Conservation (phyloP, 2,329 filamentous ascomycete genomes). For the Ophiostoma ulmi region DNA sequence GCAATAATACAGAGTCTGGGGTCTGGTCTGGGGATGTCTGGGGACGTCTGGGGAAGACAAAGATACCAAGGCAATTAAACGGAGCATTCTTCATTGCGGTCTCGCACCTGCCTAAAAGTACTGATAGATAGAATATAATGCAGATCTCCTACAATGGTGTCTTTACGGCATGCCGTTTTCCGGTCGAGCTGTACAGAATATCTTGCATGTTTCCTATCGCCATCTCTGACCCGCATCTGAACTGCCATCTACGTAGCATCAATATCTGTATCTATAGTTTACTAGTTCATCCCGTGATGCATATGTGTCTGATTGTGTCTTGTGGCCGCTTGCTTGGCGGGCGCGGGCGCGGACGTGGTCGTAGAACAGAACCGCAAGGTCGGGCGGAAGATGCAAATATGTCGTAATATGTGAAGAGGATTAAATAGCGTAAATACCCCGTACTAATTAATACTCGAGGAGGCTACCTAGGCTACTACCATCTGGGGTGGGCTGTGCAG, state of each 20-base stretch:
- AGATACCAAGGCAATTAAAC: neutral
- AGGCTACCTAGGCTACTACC: too few relatives aligned
- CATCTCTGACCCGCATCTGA: neutral
- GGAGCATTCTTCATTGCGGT: neutral
- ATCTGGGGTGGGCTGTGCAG: conserved; percentile 3
- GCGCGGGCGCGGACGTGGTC: too few relatives aligned
- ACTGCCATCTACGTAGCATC: neutral
- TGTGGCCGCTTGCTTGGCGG: conserved; percentile 7
- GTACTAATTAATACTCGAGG: neutral
- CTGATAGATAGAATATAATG: neutral
- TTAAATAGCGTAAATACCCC: neutral
- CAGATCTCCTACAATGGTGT: neutral
- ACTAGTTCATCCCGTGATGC: conserved; percentile 15
- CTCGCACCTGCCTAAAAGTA: too few relatives aligned
- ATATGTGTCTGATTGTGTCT: conserved; percentile 3
- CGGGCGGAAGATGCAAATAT: conserved; percentile 15
- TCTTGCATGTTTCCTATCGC: too few relatives aligned
- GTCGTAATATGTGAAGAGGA: neutral
- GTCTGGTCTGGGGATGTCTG: neutral
- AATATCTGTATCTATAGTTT: neutral
- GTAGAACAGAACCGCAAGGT: conserved; percentile 21
- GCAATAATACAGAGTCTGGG: neutral
- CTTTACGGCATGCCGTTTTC: neutral
- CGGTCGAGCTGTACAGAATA: neutral
- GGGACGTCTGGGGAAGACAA: neutral